These are phyloP conservation scores for Tirmania nivea DNA, from an alignment of 495 filamentous ascomycete species.

Conservation along the genomic window DNA sequence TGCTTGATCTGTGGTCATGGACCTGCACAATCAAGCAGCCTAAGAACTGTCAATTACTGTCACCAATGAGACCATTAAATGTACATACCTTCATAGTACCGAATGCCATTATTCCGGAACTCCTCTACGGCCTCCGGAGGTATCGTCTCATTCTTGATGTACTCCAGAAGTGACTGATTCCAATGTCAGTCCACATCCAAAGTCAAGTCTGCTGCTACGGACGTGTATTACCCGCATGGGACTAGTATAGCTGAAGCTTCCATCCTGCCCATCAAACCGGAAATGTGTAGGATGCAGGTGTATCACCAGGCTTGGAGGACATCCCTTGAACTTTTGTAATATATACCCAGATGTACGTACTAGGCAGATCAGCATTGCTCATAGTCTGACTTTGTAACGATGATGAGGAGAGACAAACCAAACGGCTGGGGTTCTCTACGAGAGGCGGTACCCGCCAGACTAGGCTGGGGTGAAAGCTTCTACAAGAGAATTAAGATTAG, in stretches of 20 bases:
- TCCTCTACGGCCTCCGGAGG: slow-evolving; percentile 58
- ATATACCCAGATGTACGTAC: slow-evolving; percentile 55
- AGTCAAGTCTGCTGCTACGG: neutral
- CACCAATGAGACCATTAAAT: neutral
- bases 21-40: slow-evolving; percentile 84
- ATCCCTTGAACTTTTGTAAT: slow-evolving; percentile 56
- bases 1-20: slow-evolving; percentile 54
- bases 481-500: neutral
- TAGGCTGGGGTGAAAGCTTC: slow-evolving; percentile 14
- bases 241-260: slow-evolving; percentile 71
- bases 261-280: slow-evolving; percentile 85
- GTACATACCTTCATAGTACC: slow-evolving; percentile 67
- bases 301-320: slow-evolving; percentile 58
- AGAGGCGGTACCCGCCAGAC: too few relatives aligned
- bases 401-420: neutral
- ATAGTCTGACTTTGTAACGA: neutral
- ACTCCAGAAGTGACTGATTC: slow-evolving; percentile 33
- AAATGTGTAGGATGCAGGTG: slow-evolving; percentile 73
- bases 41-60: slow-evolving; percentile 15
- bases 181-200: slow-evolving; percentile 20
- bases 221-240: slow-evolving; percentile 46
- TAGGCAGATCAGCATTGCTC: slow-evolving; percentile 11
- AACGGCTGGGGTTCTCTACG: slow-evolving; percentile 8
- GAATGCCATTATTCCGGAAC: slow-evolving; percentile 38
- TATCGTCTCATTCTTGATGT: slow-evolving; percentile 38